Evolutionary conservation across 768 basidiomycete genomes (phyloP).

Genomic region (Grammothele lineata): DNA sequence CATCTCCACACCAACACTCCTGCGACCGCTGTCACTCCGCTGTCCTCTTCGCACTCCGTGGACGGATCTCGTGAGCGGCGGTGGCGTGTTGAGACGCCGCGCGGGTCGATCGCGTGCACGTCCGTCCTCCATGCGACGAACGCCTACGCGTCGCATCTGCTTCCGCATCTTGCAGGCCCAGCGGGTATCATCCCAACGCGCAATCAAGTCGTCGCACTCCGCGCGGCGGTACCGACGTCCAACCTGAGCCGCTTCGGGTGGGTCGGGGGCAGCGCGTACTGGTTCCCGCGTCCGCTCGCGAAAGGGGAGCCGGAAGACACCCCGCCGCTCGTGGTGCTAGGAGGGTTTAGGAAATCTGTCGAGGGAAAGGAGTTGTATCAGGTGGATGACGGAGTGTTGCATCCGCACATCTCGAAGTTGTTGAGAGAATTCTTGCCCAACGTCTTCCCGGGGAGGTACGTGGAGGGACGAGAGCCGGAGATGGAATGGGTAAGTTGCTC

Average conservation of each 20-base stretch:
- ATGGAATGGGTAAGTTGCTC: conserved; percentile 84
- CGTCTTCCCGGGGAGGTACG: conserved; percentile 53
- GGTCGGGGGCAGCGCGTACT: conserved; percentile 62
- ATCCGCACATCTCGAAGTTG: conserved; percentile 40
- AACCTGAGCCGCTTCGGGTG: conserved; percentile 40
- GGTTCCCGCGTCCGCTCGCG: conserved; percentile 66
- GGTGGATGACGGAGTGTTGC: conserved; percentile 54
- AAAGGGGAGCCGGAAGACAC: conserved; percentile 20
- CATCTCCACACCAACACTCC: conserved; percentile 71
- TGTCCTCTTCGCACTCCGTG: background rate
- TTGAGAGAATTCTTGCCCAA: conserved; percentile 58
- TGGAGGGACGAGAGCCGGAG: conserved; percentile 48
- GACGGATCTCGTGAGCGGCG: conserved; percentile 24
- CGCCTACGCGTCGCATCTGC: conserved; percentile 70
- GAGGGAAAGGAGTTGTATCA: conserved; percentile 44
- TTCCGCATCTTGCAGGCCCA: conserved; percentile 61
- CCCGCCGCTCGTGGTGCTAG: conserved; percentile 63
- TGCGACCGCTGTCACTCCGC: conserved; percentile 41
- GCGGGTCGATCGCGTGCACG: conserved; percentile 56
- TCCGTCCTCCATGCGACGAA: conserved; percentile 87
- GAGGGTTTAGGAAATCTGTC: conserved; percentile 54
- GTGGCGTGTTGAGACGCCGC: conserved; percentile 59
- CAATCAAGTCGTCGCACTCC: conserved; percentile 56
- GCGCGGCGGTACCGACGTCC: conserved; percentile 36
- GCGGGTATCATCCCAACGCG: conserved; percentile 64